Conservation (phyloP, 306 rosid genomes). For the Abrus precatorius region DNA sequence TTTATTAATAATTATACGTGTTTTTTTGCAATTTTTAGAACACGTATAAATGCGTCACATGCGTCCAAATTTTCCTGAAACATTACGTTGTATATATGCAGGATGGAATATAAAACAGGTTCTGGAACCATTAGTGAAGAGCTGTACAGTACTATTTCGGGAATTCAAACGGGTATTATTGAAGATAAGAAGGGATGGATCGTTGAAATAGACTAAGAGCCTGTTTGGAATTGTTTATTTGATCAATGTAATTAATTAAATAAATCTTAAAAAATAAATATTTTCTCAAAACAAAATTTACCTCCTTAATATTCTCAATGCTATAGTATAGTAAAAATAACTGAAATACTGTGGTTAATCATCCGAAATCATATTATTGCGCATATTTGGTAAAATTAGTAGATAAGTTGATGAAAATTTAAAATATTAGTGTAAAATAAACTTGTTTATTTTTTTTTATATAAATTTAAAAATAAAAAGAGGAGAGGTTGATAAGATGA, state of each 20-base stretch:
- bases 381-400: too few species aligned
- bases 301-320: neutral
- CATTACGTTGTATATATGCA: slow-evolving; percentile 44
- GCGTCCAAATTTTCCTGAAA: slow-evolving; percentile 20
- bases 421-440: too few species aligned
- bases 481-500: too few species aligned
- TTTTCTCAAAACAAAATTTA: neutral
- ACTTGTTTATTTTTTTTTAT: too few species aligned
- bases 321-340: neutral
- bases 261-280: neutral
- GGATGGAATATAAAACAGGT: slow-evolving; percentile 76
- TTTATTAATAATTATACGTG: neutral
- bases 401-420: too few species aligned
- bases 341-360: neutral
- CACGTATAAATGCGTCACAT: neutral
- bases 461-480: too few species aligned
- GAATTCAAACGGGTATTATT: slow-evolving; percentile 70
- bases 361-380: too few species aligned
- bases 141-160: slow-evolving; percentile 62
- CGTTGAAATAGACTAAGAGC: slow-evolving; percentile 57
- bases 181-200: slow-evolving; percentile 84
- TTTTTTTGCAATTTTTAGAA: neutral
- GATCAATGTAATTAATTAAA: neutral
- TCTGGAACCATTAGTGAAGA: slow-evolving; percentile 55
- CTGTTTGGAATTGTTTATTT: neutral